Evolutionary conservation across 2,329 filamentous ascomycete genomes (phyloP), one percentile per base, ranked within the genome.

Genomic region (Karstenula rhodostoma): DNA sequence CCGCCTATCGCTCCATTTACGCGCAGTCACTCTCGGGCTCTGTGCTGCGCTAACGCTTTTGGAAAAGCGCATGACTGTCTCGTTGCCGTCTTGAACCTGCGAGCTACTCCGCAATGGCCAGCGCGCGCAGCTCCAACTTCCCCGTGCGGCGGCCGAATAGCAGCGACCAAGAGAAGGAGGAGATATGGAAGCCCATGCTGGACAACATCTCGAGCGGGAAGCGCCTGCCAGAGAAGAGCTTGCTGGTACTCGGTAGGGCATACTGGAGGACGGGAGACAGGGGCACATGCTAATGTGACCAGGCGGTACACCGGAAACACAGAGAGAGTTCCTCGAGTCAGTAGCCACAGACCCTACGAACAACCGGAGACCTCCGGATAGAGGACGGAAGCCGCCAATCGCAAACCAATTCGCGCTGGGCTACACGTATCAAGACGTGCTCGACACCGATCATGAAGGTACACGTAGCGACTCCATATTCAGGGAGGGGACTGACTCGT

Each of bases 361-460:
- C 60, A 73, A 69, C 27, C 70, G 79, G 82, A 67, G 87, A 85
- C 78, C 84, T 82, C 71, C 84, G 84, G 75, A 83, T 73, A 71
- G 83, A 74, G 68, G 70, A 73, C 78, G 68, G 76, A 85, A 86
- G 62, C 90, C 92, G 1, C 92, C 93, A 23, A 87, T 97, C 73
- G 94, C 94, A 57, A 97, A 97, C 75, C 91, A 90, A 74, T 97
- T 96, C 78, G 94, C 94, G 12, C 81, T 97, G 61, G 94, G 94
- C 54, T 97, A 97, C 77, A 97, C 94, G 56, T 97, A 97, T 80
- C 93, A 96, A 77, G 93, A 97, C 79, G 93, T 97, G 40, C 84
- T 97, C 40, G 94, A 97, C 78, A 90, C 92, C 58, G 94, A 97
- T 75, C 93, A 96, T 78, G 94, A 97, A 84, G 92, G 92, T 93